Evolutionary conservation across 2,329 filamentous ascomycete genomes (phyloP).

Genomic region (Gliomastix tumulicola): DNA sequence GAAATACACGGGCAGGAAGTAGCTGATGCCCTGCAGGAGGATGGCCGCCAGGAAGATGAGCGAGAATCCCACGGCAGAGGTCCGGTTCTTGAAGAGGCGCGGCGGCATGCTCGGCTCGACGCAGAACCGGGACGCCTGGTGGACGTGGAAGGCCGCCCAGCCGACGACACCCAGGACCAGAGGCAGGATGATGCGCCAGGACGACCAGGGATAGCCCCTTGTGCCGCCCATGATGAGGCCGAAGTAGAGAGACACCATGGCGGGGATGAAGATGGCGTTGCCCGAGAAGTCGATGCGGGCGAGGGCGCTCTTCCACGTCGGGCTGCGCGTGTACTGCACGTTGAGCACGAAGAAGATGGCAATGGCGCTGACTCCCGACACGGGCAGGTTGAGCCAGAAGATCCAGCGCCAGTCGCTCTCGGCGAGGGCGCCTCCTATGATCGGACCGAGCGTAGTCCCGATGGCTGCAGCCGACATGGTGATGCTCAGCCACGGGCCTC

Average conservation of each 20-base stretch:
- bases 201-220: no score
- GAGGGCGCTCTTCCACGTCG: slow-evolving; percentile 5
- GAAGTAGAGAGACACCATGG: slow-evolving; percentile 13
- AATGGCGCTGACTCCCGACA: slow-evolving; percentile 15
- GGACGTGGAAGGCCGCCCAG: slow-evolving; percentile 17
- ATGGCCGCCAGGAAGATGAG: slow-evolving; percentile 14
- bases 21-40: slow-evolving; percentile 24
- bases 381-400: slow-evolving; percentile 31
- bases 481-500: slow-evolving; percentile 30
- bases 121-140: slow-evolving; percentile 11
- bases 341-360: slow-evolving; percentile 9
- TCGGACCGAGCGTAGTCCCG: slow-evolving; percentile 20
- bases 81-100: slow-evolving; percentile 12
- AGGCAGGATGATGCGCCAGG: slow-evolving; percentile 12
- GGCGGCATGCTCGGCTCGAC: slow-evolving; percentile 13
- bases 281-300: slow-evolving; percentile 28
- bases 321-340: neutral
- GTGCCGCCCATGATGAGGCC: slow-evolving; percentile 11
- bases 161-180: slow-evolving; percentile 29
- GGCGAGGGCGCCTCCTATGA: slow-evolving; percentile 14
- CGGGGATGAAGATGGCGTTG: slow-evolving; percentile 26
- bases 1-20: slow-evolving; percentile 39
- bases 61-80: slow-evolving; percentile 12
- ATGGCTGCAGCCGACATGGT: slow-evolving; percentile 24
- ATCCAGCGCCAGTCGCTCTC: slow-evolving; percentile 3